Evolutionary conservation across 2,329 filamentous ascomycete genomes (phyloP).

Genomic region (Calonectria montana): DNA sequence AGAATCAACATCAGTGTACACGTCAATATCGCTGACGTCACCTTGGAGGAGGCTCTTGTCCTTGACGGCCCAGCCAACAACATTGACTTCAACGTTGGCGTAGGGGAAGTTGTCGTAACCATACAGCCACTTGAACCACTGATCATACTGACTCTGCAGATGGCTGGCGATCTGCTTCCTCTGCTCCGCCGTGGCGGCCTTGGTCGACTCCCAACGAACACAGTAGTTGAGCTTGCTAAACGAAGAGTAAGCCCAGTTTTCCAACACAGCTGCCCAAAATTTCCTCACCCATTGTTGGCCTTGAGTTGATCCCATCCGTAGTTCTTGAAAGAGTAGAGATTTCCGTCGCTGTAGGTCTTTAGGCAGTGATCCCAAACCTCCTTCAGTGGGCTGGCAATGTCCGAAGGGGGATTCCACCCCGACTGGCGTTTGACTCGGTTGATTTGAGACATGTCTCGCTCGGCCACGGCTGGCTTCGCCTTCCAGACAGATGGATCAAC

Average conservation of each 20-base stretch:
- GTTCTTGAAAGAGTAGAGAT: conserved; percentile 44
- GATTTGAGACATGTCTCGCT: conserved; percentile 27
- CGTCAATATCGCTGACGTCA: conserved; percentile 48
- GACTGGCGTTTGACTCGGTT: conserved; percentile 42
- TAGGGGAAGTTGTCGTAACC: conserved; percentile 58
- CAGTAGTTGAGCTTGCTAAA: conserved; percentile 43
- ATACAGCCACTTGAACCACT: conserved; percentile 56
- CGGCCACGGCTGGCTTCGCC: conserved; percentile 24
- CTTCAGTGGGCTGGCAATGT: conserved; percentile 38
- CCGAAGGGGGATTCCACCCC: conserved; percentile 44
- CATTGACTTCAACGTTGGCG: conserved; percentile 50
- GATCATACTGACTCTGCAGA: conserved; percentile 49
- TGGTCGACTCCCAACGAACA: conserved; percentile 56
- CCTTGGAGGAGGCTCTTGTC: conserved; percentile 52
- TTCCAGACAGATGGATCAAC: conserved; percentile 43
- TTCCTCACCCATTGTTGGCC: conserved; percentile 42
- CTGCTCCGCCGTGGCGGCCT: conserved; percentile 50
- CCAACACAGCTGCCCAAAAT: neutral
- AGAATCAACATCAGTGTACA: conserved; percentile 54
- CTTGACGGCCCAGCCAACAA: conserved; percentile 58
- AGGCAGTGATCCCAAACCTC: conserved; percentile 47
- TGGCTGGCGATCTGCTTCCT: conserved; percentile 50
- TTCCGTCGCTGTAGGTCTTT: conserved; percentile 40
- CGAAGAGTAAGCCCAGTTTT: neutral
- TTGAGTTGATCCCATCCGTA: conserved; percentile 50